Evolutionary conservation across 208 protist species (phyloP).

Genomic region (Crithidia expoeki): DNA sequence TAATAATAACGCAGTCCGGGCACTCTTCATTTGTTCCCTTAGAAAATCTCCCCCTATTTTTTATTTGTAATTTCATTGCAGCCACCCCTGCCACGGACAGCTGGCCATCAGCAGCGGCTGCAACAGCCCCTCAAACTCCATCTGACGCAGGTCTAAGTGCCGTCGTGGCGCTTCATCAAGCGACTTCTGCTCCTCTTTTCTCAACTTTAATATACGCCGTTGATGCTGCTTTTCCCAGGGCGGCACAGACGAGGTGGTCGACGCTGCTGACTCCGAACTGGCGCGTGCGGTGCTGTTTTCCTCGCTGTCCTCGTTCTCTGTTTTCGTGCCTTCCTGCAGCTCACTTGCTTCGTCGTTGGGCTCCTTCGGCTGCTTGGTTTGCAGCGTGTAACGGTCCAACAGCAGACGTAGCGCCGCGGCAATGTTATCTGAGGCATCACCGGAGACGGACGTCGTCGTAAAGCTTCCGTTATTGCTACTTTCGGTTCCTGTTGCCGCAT

Average conservation of each 20-base stretch:
- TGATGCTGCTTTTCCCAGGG: neutral
- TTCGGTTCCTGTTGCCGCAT: neutral
- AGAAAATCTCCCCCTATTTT: neutral
- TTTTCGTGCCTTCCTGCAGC: neutral
- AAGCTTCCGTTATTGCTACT: neutral
- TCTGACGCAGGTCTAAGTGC: slow-evolving; percentile 55
- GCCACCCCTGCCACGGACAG: slow-evolving; percentile 63
- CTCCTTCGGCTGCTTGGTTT: slow-evolving; percentile 7
- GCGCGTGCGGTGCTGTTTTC: neutral
- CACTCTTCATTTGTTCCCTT: neutral
- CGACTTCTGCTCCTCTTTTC: neutral
- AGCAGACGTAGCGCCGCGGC: slow-evolving; percentile 47
- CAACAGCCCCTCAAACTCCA: slow-evolving; percentile 69
- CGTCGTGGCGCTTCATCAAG: neutral
- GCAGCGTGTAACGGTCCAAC: slow-evolving; percentile 49
- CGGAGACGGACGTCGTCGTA: slow-evolving; percentile 14
- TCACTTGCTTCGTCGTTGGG: slow-evolving; percentile 7
- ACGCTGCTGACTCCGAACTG: slow-evolving; percentile 3
- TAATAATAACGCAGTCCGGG: no score
- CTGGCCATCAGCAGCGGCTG: slow-evolving; percentile 55
- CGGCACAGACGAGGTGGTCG: slow-evolving; percentile 1
- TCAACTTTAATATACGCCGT: neutral
- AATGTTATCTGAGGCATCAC: slow-evolving; percentile 25
- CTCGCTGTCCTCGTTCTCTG: neutral
- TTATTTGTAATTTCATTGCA: neutral